Evolutionary conservation across 352 stramenopile genomes (phyloP).

Genomic region (Lagenidium sp.): DNA sequence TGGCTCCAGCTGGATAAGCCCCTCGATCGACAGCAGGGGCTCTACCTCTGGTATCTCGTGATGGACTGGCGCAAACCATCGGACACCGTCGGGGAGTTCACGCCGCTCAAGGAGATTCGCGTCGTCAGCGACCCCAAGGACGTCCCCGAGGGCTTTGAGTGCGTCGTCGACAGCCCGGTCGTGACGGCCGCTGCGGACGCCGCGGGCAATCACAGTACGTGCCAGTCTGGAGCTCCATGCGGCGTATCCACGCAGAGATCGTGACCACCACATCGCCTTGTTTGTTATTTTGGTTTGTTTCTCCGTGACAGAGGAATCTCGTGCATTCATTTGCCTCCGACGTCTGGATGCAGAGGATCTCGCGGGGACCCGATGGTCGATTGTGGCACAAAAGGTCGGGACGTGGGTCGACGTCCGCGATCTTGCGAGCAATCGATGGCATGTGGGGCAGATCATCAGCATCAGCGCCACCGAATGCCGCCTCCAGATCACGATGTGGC

Average conservation of each 20-base stretch:
- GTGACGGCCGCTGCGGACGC: conserved; percentile 20
- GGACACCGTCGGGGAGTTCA: conserved; percentile 5
- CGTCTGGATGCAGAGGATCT: conserved; percentile 60
- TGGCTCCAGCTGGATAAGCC: conserved; percentile 74
- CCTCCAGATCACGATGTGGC: conserved; percentile 58
- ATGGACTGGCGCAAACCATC: conserved; percentile 4
- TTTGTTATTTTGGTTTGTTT: too few relatives aligned
- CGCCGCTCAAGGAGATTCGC: conserved; percentile 75
- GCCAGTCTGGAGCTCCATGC: too few relatives aligned
- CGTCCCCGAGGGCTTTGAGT: conserved; percentile 58
- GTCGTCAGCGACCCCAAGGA: conserved; percentile 61
- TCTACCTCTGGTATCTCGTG: conserved; percentile 60
- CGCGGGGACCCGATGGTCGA: conserved; percentile 57
- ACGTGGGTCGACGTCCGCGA: conserved; percentile 83
- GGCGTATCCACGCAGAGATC: too few relatives aligned
- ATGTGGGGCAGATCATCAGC: conserved; percentile 61
- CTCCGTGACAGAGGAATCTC: too few relatives aligned
- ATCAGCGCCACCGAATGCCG: conserved; percentile 57
- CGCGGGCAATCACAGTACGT: conserved; percentile 24
- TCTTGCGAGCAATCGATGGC: conserved; percentile 66
- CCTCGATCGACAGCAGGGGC: conserved; percentile 42
- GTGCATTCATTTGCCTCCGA: conserved; percentile 65
- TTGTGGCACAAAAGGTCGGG: conserved; percentile 48
- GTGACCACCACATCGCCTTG: too few relatives aligned
- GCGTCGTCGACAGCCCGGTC: conserved; percentile 36